Evolutionary conservation across 345 rosid species (phyloP), one percentile per base, ranked within the genome.

Genomic region (Murraya koenigii): DNA sequence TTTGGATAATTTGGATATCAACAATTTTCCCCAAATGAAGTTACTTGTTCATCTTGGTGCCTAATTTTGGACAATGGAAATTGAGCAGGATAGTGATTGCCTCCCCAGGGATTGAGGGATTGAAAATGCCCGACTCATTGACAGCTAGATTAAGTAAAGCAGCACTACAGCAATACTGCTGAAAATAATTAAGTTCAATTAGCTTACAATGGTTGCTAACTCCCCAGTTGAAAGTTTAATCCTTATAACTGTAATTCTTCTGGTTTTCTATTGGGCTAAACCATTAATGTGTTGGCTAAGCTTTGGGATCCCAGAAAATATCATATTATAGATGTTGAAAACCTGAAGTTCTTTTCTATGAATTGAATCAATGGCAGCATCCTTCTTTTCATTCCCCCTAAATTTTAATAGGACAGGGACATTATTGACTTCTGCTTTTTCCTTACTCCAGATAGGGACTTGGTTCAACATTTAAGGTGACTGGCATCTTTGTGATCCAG

Each of bases 401-500:
- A 44, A 6, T 35, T 14, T 23, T 14, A 44, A 28, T 1, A 11
- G 39, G 32, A 5, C 59, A 62, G 41, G 58, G 47, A 44, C n/a
- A n/a, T 49, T 15, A 65, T 33, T 64, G 7, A 67, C 38, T 15
- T 35, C 36, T 9, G 22, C 36, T 75, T 32, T 76, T 66, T 56
- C 15, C 17, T 22, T 75, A 33, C 49, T 71, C 7, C 59, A 60
- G 68, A 47, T 22, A 47, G 25, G 60, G 68, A 62, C 25, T 35
- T 61, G 63, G 55, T 65, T 33, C 32, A 35, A 41, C 23, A 36
- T 77, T 66, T 52, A 26, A 9, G 32, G 60, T 26, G 66, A 68
- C 70, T 71, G 67, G 71, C 36, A 59, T 59, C 81, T 58, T 13
- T 13, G 15, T 79, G 68, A 80, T 77, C 66, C 19, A 65, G 78